phyloP scores from a whole-genome alignment of 2,329 filamentous ascomycete genomes.

The Fusarium illudens region DNA sequence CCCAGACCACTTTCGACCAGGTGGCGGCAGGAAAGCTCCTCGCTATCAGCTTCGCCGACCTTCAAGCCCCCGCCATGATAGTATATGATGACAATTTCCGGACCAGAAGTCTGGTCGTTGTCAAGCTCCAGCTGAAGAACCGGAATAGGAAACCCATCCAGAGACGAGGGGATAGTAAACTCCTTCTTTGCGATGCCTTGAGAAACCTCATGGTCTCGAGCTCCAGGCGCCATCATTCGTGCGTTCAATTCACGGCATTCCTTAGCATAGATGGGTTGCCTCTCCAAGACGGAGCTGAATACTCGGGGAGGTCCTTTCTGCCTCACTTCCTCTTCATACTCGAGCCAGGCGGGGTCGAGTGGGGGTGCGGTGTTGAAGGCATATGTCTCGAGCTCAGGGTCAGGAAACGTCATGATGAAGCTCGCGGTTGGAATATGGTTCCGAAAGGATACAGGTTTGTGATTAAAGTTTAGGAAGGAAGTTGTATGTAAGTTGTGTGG shows the following conservation, averaged over 20 bases:
- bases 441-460: neutral
- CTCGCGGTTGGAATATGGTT: neutral
- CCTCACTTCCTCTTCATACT: slow-evolving; percentile 46
- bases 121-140: slow-evolving; percentile 47
- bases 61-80: slow-evolving; percentile 59
- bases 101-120: slow-evolving; percentile 6
- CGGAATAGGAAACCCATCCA: slow-evolving; percentile 48
- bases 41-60: slow-evolving; percentile 59
- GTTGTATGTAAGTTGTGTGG: neutral
- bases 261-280: slow-evolving; percentile 52
- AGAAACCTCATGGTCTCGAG: slow-evolving; percentile 49
- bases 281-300: slow-evolving; percentile 40
- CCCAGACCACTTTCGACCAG: slow-evolving; percentile 46
- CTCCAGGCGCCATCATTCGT: slow-evolving; percentile 47
- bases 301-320: slow-evolving; percentile 25
- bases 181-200: slow-evolving; percentile 43
- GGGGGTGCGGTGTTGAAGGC: slow-evolving; percentile 48
- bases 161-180: slow-evolving; percentile 45
- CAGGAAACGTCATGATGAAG: slow-evolving; percentile 26
- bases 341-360: slow-evolving; percentile 52
- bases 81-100: slow-evolving; percentile 51
- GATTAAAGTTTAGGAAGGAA: neutral
- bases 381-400: slow-evolving; percentile 34
- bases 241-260: slow-evolving; percentile 51
- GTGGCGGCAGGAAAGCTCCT: slow-evolving; percentile 57